Conservation (phyloP, 441 rosid genomes). For the Erysimum pusillum region DNA sequence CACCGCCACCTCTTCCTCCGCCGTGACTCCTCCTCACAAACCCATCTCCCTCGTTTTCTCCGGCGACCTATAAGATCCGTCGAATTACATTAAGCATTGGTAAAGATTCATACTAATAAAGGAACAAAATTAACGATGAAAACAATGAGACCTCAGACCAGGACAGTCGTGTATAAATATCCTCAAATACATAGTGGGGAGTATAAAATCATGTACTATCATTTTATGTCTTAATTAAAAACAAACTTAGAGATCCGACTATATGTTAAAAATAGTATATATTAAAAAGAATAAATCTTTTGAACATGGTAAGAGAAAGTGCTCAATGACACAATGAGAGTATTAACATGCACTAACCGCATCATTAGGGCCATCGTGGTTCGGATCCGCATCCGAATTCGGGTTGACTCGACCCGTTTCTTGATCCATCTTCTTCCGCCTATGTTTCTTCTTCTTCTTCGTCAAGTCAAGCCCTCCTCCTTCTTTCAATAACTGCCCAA, state of each 20-base stretch:
- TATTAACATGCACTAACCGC: conserved; percentile 26
- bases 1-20: conserved; percentile 52
- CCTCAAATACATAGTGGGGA: too few relatives aligned
- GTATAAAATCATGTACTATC: neutral
- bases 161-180: neutral
- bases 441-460: conserved; percentile 43
- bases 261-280: neutral
- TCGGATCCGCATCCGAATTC: conserved; percentile 43
- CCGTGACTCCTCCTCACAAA: conserved; percentile 49
- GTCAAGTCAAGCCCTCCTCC: conserved; percentile 55
- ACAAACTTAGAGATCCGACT: neutral
- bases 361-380: conserved; percentile 4
- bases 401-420: conserved; percentile 39
- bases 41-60: conserved; percentile 44
- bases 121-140: neutral
- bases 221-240: neutral
- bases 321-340: neutral
- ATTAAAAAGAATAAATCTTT: neutral
- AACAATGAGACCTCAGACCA: neutral
- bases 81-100: neutral
- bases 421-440: conserved; percentile 20
- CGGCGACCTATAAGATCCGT: conserved; percentile 34
- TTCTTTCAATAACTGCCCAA: conserved; percentile 72
- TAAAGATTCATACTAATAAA: neutral
- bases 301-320: neutral